These are phyloP conservation scores for Saccharomycopsis fermentans DNA, from an alignment of 805 yeast genomes.

Conservation along the genomic window DNA sequence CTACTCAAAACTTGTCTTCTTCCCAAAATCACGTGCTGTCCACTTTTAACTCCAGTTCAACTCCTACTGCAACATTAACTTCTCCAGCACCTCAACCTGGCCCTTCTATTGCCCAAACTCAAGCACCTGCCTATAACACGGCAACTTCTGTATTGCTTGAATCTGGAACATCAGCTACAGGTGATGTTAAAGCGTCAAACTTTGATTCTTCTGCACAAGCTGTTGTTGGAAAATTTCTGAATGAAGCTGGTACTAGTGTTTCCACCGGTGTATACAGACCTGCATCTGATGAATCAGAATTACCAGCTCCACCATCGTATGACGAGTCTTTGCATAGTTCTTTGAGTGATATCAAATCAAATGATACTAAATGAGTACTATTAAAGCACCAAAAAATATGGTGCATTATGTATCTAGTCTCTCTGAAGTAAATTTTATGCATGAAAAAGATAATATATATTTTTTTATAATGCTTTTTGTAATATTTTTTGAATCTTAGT, in stretches of 20 bases:
- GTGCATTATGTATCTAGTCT: too few relatives aligned
- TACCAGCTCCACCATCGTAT: background rate
- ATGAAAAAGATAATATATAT: too few relatives aligned
- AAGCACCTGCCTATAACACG: background rate
- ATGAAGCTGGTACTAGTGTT: background rate
- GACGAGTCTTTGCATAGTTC: background rate
- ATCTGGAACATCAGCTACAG: background rate
- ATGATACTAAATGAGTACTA: background rate
- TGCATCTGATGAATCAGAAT: background rate
- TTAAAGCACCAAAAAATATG: background rate
- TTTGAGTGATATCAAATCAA: background rate
- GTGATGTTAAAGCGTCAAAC: background rate
- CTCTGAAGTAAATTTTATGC: too few relatives aligned
- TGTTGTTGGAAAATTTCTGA: background rate
- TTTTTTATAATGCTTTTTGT: too few relatives aligned
- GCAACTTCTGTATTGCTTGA: background rate
- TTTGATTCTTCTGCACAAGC: background rate
- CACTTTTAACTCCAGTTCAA: background rate
- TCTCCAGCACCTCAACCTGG: background rate
- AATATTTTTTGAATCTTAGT: too few relatives aligned
- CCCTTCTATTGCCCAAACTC: background rate
- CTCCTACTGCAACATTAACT: background rate
- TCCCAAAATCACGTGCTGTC: too few relatives aligned
- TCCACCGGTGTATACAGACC: background rate
- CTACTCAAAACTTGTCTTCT: background rate